phyloP scores from a whole-genome alignment of 306 rosid species.

The Cucumis cinereus region DNA sequence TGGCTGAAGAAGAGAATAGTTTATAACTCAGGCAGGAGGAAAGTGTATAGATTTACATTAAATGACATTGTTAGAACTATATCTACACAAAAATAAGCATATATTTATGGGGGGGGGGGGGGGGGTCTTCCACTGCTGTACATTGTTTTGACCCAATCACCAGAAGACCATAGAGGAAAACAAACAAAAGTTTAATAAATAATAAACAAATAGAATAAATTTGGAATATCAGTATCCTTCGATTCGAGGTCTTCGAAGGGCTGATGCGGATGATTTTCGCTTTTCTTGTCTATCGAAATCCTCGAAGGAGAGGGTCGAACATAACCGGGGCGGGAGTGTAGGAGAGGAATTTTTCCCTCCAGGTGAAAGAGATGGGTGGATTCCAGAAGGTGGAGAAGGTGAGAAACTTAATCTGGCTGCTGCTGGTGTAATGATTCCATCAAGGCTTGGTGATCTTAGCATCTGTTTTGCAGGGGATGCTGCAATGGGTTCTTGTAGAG shows the following conservation, averaged over 20 bases:
- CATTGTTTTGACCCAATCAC: slow-evolving; percentile 7
- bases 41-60: neutral
- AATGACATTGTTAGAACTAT: neutral
- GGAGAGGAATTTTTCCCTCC: slow-evolving; percentile 37
- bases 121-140: neutral
- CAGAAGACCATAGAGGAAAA: neutral
- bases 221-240: slow-evolving; percentile 68
- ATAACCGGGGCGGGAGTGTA: slow-evolving; percentile 40
- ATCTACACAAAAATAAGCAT: slow-evolving; percentile 6
- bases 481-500: slow-evolving; percentile 71
- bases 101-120: neutral
- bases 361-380: slow-evolving; percentile 49
- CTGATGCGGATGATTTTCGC: slow-evolving; percentile 66
- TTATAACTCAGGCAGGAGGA: neutral
- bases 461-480: slow-evolving; percentile 44
- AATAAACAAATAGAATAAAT: slow-evolving; percentile 20
- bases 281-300: slow-evolving; percentile 68
- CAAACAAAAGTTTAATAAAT: neutral
- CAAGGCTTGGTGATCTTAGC: slow-evolving; percentile 86
- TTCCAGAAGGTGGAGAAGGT: slow-evolving; percentile 60
- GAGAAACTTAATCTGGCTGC: slow-evolving; percentile 62
- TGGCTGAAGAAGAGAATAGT: neutral
- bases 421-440: slow-evolving; percentile 50
- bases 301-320: slow-evolving; percentile 57
- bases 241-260: slow-evolving; percentile 57